Evolutionary conservation across 2,329 filamentous ascomycete species (phyloP).

Genomic region (Diaporthe ampelina): DNA sequence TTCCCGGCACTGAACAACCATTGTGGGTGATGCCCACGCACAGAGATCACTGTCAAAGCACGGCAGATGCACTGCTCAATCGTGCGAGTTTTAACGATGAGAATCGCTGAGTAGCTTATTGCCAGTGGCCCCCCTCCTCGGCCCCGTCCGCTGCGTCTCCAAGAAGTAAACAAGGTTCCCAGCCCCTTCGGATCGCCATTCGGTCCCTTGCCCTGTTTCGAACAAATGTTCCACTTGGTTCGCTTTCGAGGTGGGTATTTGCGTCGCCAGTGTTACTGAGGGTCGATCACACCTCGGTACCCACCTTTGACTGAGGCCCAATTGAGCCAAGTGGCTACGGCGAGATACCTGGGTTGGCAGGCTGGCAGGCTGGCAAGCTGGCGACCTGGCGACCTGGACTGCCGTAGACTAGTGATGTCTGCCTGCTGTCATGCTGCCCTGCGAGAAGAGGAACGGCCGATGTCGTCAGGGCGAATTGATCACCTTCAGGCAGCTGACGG

Average conservation of each 20-base stretch:
- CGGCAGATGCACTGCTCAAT: neutral
- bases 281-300: conserved; percentile 19
- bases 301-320: conserved; percentile 20
- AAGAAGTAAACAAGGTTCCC: neutral
- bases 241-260: conserved; percentile 22
- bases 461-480: neutral
- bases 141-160: neutral
- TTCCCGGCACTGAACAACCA: neutral
- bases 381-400: neutral
- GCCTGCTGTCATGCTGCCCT: neutral
- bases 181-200: conserved; percentile 6
- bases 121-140: conserved; percentile 1
- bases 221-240: conserved; percentile 10
- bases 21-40: too few species aligned
- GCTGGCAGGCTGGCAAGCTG: too few species aligned
- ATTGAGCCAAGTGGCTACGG: neutral
- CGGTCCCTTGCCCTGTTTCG: conserved; percentile 12
- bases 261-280: conserved; percentile 2
- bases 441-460: neutral
- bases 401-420: neutral
- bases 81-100: neutral
- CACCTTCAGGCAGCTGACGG: neutral
- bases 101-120: neutral
- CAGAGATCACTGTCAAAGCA: too few species aligned
- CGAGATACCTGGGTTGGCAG: neutral